Evolutionary conservation across 768 basidiomycete genomes (phyloP).

Genomic region (Pulveroboletus sp.): DNA sequence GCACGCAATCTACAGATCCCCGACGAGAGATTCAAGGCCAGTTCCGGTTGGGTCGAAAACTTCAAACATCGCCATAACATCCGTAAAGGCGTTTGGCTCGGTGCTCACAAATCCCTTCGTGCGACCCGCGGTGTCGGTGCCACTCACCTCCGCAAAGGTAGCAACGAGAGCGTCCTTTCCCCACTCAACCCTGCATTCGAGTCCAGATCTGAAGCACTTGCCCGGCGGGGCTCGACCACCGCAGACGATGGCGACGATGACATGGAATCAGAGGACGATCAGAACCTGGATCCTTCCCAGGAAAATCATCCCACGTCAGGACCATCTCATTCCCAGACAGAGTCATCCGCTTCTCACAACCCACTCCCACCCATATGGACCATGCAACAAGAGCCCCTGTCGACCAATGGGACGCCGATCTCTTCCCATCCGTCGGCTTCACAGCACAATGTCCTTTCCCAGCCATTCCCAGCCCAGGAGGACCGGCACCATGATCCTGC

Average conservation of each 20-base stretch:
- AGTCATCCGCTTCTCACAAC: constrained; percentile 24
- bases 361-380: constrained; percentile 35
- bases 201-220: constrained; percentile 28
- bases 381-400: constrained; percentile 30
- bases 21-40: constrained; percentile 85
- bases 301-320: constrained; percentile 25
- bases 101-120: constrained; percentile 36
- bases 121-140: constrained; percentile 29
- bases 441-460: constrained; percentile 29
- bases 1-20: constrained; percentile 54
- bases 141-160: constrained; percentile 36
- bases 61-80: constrained; percentile 85
- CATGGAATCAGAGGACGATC: constrained; percentile 37
- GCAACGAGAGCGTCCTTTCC: constrained; percentile 34
- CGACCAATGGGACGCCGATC: constrained; percentile 27
- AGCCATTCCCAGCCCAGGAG: constrained; percentile 26
- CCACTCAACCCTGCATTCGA: constrained; percentile 42
- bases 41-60: constrained; percentile 88
- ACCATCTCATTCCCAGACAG: constrained; percentile 29
- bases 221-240: constrained; percentile 25
- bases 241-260: constrained; percentile 34
- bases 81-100: constrained; percentile 58
- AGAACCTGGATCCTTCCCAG: constrained; percentile 27
- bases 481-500: constrained; percentile 27
- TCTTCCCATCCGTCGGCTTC: constrained; percentile 28